Evolutionary conservation across 169 alveolate species (phyloP), one percentile per base, ranked within the genome.

Genomic region (Cryptosporidium sp.): DNA sequence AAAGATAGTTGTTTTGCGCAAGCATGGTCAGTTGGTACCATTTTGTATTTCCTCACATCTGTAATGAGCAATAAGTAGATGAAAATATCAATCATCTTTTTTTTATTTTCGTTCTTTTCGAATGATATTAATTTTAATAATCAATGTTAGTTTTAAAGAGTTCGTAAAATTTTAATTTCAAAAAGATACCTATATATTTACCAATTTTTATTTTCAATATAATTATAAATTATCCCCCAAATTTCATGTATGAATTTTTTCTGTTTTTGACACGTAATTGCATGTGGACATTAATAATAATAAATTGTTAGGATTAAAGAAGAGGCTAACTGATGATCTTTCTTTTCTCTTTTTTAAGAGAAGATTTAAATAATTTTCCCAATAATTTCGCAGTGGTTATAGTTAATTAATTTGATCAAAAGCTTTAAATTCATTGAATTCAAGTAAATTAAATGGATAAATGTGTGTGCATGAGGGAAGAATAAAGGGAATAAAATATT

Each of bases 1-100:
- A 71, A 86, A 21, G 96, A 93, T 86, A 95, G 97, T 16, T 96
- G 98, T 70, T 73, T 86, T 43, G 91, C 97, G 1, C 94, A 96
- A 71, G 98, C 98, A 4, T 96, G 97, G 97, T 86, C 93, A 45
- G 73, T 91, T 51, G 93, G 92, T 9, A 85, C 93, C 18, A 69
- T 91, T 14, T 35, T 91, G 26, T 69, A 85, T 29, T 85, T 91
- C 31, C 58, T 91, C n/a, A 62, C 91, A 39, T 48, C 51, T 61
- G n/a, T 69, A 35, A 6, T 85, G 29, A 45, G 23, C 2, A 35
- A 65, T 48, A 10, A 29, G 16, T 23, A 48, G 48, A 71, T 21
- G 10, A 26, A 0, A 48, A 48, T 48, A 21, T 18, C 5, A 48
- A 48, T 14, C 23, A 14, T 3, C 5, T 48, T 48, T 48, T 18